Base-by-base conservation (phyloP, 2,329 filamentous ascomycete genomes). In the Fusarium chlamydosporum region DNA sequence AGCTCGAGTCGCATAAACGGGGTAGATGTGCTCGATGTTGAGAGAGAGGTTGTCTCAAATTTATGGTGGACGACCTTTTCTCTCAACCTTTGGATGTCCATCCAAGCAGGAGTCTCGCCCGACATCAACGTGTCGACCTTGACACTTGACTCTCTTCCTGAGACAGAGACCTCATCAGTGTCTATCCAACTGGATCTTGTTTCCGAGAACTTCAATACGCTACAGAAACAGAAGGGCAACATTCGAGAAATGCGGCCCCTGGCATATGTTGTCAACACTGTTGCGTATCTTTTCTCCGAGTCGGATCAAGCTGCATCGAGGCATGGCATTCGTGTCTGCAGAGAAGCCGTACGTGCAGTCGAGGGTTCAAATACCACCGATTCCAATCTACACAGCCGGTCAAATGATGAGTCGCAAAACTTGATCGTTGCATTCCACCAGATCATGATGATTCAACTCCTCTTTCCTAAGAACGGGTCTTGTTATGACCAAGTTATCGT, bases 61-160 rank as follows among this genome's bases (percentile, higher is more conserved):
- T 68, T 82, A 7, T 80, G 79, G 72, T 82, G 80, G 80, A 74
- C 78, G 6, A 78, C 78, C 2, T 79, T 78, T 56, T 75, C 79
- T 1, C 72, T 80, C n/a, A 77, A 75, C 33, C 72, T 81, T 9
- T 82, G 80, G 80, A 72, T 72, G 7, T 81, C 74, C 31, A 71
- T 80, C 37, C 79, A 82, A 56, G 76, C 75, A 58, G 76, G 77
- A 43, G 61, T 65, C 34, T 70, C 75, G 15, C 67, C 76, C n/a
- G 66, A 62, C 4, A 61, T 69, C 12, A 58, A 73, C 4, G 72
- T 71, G 7, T 72, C 73, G 1, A 68, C 71, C 5, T 67, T 75
- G 13, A 69, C 74, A 2, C 70, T 74, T 33, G 73, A 77, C 29
- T 75, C 73, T 40, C 71, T 79, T 2, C 77, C 77, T 1, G 65